A percentile compares a stretch with the other conserved stretches of the same genome.
Evolutionary conservation across 345 rosid genomes (phyloP).

Genomic region (Pistacia atlantica): DNA sequence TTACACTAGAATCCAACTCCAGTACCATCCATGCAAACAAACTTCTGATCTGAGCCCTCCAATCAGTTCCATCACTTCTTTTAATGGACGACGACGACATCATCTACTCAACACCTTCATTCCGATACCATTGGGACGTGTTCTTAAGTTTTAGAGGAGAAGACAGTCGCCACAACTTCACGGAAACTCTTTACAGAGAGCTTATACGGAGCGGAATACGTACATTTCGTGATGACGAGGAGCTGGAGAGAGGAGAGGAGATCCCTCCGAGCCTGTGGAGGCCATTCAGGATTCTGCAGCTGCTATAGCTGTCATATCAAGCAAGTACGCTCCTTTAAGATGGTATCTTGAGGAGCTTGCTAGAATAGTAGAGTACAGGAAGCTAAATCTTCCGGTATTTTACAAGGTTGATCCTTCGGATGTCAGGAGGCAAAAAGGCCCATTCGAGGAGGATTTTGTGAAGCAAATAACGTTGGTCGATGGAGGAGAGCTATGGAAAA

Average conservation of each 20-base stretch:
- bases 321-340: slow-evolving; percentile 38
- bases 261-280: slow-evolving; percentile 32
- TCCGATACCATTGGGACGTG: slow-evolving; percentile 40
- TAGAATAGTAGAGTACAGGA: slow-evolving; percentile 32
- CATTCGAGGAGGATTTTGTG: slow-evolving; percentile 35
- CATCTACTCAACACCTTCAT: background rate
- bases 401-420: slow-evolving; percentile 48
- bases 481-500: slow-evolving; percentile 50
- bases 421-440: slow-evolving; percentile 40
- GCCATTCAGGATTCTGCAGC: slow-evolving; percentile 60
- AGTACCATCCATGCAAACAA: background rate
- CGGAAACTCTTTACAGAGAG: slow-evolving; percentile 25
- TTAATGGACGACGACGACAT: background rate
- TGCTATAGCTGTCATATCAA: slow-evolving; percentile 44
- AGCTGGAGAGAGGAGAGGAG: slow-evolving; percentile 46
- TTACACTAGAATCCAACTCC: no score
- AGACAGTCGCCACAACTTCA: slow-evolving; percentile 48
- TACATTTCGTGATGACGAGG: slow-evolving; percentile 35
- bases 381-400: slow-evolving; percentile 48
- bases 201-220: slow-evolving; percentile 9
- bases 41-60: background rate
- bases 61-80: no score
- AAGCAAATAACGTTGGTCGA: slow-evolving; percentile 12
- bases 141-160: slow-evolving; percentile 62
- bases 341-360: slow-evolving; percentile 61